A percentile compares a stretch with the other conserved stretches of the same genome.
Conservation (phyloP, 805 yeast genomes). For the Ogataea populi-albae region DNA sequence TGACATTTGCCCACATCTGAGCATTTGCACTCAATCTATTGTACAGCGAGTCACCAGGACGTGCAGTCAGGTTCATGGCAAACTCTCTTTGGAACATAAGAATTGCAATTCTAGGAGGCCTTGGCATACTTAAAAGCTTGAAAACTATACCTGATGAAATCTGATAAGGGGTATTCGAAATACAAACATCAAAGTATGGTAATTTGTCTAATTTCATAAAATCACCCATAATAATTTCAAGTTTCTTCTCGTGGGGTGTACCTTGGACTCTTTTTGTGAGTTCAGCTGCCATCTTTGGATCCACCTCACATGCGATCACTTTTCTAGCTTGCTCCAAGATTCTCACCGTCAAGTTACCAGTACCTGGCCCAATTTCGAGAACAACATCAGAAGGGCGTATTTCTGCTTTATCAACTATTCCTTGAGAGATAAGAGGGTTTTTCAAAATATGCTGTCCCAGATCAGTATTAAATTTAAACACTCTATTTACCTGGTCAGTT, state of each 20-base stretch:
- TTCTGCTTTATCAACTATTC: slow-evolving; percentile 94
- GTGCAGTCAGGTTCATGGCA: slow-evolving; percentile 86
- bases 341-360: slow-evolving; percentile 93
- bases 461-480: slow-evolving; percentile 95
- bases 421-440: slow-evolving; percentile 95
- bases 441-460: slow-evolving; percentile 96
- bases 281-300: slow-evolving; percentile 99
- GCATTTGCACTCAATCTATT: slow-evolving; percentile 94
- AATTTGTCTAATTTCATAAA: slow-evolving; percentile 86
- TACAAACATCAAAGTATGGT: slow-evolving; percentile 94
- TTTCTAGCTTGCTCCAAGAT: slow-evolving; percentile 89
- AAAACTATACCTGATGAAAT: slow-evolving; percentile 96
- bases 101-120: slow-evolving; percentile 91
- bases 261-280: slow-evolving; percentile 96
- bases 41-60: slow-evolving; percentile 94
- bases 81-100: slow-evolving; percentile 98
- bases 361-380: slow-evolving; percentile 98
- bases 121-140: slow-evolving; percentile 83
- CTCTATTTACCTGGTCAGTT: slow-evolving; percentile 69
- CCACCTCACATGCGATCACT: slow-evolving; percentile 97
- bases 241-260: slow-evolving; percentile 86
- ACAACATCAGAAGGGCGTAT: slow-evolving; percentile 91
- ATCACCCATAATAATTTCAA: slow-evolving; percentile 91
- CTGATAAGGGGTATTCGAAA: slow-evolving; percentile 96
- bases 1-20: slow-evolving; percentile 99